These are phyloP conservation scores for Eleusine indica DNA, from an alignment of 176 grass and related monocot species.

Conservation along the genomic window DNA sequence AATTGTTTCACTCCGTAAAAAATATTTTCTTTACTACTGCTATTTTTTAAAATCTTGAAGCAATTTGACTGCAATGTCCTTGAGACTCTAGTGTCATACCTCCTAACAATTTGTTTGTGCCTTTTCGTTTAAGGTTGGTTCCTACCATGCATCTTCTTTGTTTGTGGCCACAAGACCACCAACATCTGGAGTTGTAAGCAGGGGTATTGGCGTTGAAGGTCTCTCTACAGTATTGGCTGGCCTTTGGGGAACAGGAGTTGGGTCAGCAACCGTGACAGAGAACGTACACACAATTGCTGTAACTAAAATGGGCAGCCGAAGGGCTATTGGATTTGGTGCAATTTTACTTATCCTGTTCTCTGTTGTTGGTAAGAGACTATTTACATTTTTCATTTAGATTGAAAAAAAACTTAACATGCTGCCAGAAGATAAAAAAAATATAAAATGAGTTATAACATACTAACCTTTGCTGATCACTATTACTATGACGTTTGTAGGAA, in stretches of 20 bases:
- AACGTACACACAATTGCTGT: slow-evolving; percentile 97
- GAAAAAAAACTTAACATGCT: not conserved
- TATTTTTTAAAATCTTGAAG: not conserved
- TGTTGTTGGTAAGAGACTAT: slow-evolving; percentile 72
- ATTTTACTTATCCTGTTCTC: slow-evolving; percentile 78
- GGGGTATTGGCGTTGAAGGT: slow-evolving; percentile 94
- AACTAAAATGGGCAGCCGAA: slow-evolving; percentile 97
- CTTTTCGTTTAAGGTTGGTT: slow-evolving; percentile 74
- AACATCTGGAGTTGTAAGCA: slow-evolving; percentile 85
- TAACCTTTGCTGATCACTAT: slow-evolving; percentile 31
- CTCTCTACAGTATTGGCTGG: slow-evolving; percentile 78
- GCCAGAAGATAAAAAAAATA: slow-evolving; percentile 1
- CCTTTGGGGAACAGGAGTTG: slow-evolving; percentile 95
- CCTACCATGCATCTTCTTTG: slow-evolving; percentile 94
- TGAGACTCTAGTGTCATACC: not conserved
- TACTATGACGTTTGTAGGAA: slow-evolving; percentile 60
- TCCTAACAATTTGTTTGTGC: slow-evolving; percentile 32
- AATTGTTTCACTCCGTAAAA: slow-evolving; percentile 18
- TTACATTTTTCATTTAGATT: not conserved
- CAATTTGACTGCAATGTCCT: not conserved
- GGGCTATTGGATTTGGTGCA: slow-evolving; percentile 88
- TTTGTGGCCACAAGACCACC: slow-evolving; percentile 94
- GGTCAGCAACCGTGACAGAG: slow-evolving; percentile 85
- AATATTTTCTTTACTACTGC: not conserved
- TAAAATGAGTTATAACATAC: not conserved